These are phyloP conservation scores for Termitomyces eurrhizus DNA, from an alignment of 768 basidiomycete genomes.

Conservation along the genomic window DNA sequence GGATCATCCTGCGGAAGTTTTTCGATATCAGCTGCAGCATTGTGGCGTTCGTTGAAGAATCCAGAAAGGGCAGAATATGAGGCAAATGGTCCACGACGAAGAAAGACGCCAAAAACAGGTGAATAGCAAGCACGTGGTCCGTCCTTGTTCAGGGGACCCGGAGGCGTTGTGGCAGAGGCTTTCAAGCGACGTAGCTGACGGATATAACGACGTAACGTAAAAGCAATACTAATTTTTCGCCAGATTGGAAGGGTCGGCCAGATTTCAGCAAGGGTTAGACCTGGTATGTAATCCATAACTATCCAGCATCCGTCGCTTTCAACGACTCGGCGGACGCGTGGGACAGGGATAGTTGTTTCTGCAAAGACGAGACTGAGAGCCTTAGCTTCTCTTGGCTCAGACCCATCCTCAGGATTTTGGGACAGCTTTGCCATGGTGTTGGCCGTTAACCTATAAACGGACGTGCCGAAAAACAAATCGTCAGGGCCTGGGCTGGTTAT, in stretches of 20 bases:
- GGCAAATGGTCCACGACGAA: slow-evolving; percentile 2
- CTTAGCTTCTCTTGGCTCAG: neutral
- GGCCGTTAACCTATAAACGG: neutral
- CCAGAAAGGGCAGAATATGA: slow-evolving; percentile 12
- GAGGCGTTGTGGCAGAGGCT: no score
- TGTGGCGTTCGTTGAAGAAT: slow-evolving; percentile 12
- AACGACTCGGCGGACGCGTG: no score
- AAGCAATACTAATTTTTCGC: neutral
- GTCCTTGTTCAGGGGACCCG: no score
- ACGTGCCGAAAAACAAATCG: neutral
- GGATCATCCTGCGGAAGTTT: slow-evolving; percentile 4
- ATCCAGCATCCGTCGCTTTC: neutral
- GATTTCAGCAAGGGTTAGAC: slow-evolving; percentile 11
- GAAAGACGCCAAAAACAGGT: neutral
- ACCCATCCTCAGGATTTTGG: neutral
- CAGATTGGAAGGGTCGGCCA: slow-evolving; percentile 15
- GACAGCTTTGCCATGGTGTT: neutral
- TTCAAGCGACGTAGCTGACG: no score
- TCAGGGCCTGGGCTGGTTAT: neutral
- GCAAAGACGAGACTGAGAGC: no score
- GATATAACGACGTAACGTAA: no score
- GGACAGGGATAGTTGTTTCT: no score
- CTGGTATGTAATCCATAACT: slow-evolving; percentile 18
- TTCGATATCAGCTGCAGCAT: neutral
- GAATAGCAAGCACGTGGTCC: neutral